Evolutionary conservation across 495 filamentous ascomycete genomes (phyloP), one percentile per base, ranked within the genome.

Genomic region (Trypethelium eluteriae): DNA sequence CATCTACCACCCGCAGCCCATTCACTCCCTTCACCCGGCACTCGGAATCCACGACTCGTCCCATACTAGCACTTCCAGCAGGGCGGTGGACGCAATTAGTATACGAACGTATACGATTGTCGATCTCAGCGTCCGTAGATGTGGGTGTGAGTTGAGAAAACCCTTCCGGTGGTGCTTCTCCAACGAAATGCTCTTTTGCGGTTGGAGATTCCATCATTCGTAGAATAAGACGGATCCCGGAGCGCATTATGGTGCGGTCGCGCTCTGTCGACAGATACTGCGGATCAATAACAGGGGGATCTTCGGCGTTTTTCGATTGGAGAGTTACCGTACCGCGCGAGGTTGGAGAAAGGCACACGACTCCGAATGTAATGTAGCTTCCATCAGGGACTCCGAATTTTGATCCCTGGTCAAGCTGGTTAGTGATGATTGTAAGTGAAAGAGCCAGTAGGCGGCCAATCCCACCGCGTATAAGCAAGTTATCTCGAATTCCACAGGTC

Each of bases 51-150:
- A 88, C 77, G 0, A 88, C 85, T 9, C 83, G 78, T 0, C 84
- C 84, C 72, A 86, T 84, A 14, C 77, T 79, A 68, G 82, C 84
- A 0, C 83, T 85, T 2, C 82, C 79, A 2, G 74, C 76, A 1
- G 80, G 76, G 69, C 86, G 82, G 66, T 83, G 84, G 46, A 80
- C 82, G 62, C 80, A 77, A 82, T 46, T 78, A 83, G 79, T 80
- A 75, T 65, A 79, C 74, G 70, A 75, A 81, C 35, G 81, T 78
- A 72, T 71, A 80, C 11, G 74, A 77, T 62, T 77, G 70, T 83
- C 79, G 82, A 50, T 80, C 75, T 68, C 81, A 83, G 63, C 77
- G 75, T 44, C 71, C 78, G 65, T 71, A 83, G 70, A 75, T 76
- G 12, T 57, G 75, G 72, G 81, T 77, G 67, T 82, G 80, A 7